A percentile compares a stretch with the other conserved stretches of the same genome.
phyloP scores from a whole-genome alignment of 2,329 filamentous ascomycete species.

The Cercospora nicotianae region DNA sequence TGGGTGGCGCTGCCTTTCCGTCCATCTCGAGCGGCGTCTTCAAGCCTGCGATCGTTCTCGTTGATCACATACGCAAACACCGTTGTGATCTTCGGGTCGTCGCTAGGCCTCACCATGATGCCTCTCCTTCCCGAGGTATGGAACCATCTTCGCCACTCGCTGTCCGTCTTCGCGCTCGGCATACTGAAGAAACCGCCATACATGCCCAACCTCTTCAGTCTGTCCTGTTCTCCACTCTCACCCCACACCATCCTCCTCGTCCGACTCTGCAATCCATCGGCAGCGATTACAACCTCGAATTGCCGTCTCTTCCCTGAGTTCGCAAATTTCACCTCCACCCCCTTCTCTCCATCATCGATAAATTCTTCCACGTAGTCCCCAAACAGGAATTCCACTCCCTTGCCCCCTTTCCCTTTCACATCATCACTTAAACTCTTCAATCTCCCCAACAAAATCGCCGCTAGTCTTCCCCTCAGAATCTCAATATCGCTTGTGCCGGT shows the following conservation, averaged over 20 bases:
- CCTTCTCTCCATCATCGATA: constrained; percentile 28
- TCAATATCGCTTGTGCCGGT: constrained; percentile 38
- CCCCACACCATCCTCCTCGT: constrained; percentile 36
- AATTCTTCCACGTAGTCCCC: constrained; percentile 31
- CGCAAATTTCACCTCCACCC: constrained; percentile 32
- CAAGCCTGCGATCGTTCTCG: constrained; percentile 26
- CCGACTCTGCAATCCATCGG: constrained; percentile 36
- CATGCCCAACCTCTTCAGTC: constrained; percentile 29
- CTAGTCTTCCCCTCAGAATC: constrained; percentile 36
- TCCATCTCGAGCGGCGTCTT: constrained; percentile 22
- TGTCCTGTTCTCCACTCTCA: constrained; percentile 20
- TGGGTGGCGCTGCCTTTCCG: constrained; percentile 26
- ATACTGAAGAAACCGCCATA: constrained; percentile 39
- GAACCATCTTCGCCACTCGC: constrained; percentile 36
- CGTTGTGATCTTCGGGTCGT: constrained; percentile 26
- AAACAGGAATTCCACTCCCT: constrained; percentile 35
- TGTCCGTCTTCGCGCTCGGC: constrained; percentile 28
- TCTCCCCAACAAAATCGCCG: constrained; percentile 28
- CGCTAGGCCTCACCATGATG: constrained; percentile 36
- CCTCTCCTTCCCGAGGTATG: constrained; percentile 33
- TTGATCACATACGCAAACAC: constrained; percentile 33
- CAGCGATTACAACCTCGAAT: constrained; percentile 35
- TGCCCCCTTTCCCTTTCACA: constrained; percentile 29
- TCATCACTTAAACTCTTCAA: constrained; percentile 27
- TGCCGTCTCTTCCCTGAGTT: constrained; percentile 25